Conservation (phyloP, 257 asterid species). For the Solanum rostratum region DNA sequence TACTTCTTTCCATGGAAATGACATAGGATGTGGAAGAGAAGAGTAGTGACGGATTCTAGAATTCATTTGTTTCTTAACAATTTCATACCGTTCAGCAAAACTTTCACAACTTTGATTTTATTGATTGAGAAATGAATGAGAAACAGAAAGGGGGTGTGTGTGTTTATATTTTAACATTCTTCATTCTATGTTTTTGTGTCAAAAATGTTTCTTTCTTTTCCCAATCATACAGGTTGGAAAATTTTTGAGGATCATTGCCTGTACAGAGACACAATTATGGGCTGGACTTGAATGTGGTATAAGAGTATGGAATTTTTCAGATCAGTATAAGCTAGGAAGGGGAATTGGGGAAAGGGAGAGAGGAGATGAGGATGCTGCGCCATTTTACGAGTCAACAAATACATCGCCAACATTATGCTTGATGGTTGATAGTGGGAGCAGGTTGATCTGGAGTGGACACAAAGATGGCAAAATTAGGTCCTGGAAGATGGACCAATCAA, state of each 20-base stretch:
- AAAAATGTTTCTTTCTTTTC: neutral
- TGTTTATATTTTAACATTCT: neutral
- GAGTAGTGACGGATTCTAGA: neutral
- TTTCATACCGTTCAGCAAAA: neutral
- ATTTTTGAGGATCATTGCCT: constrained; percentile 61
- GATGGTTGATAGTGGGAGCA: constrained; percentile 62
- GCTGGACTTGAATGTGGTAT: constrained; percentile 97
- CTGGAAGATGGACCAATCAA: constrained; percentile 74
- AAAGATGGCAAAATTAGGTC: constrained; percentile 91
- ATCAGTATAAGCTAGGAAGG: constrained; percentile 55
- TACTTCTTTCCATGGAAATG: neutral
- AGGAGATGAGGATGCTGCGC: constrained; percentile 91
- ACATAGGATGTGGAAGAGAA: neutral
- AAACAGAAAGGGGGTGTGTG: neutral
- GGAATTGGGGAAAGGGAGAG: constrained; percentile 61
- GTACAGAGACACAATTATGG: constrained; percentile 81
- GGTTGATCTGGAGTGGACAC: constrained; percentile 86
- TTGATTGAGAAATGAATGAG: neutral
- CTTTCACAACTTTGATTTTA: neutral
- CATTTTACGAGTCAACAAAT: constrained; percentile 59
- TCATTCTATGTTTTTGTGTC: neutral
- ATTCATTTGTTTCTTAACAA: neutral
- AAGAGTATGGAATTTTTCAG: constrained; percentile 72
- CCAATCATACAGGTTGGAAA: constrained; percentile 27
- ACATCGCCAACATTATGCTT: constrained; percentile 62